phyloP scores from a whole-genome alignment of 2,329 filamentous ascomycete genomes.

The Dissoconium aciculare region DNA sequence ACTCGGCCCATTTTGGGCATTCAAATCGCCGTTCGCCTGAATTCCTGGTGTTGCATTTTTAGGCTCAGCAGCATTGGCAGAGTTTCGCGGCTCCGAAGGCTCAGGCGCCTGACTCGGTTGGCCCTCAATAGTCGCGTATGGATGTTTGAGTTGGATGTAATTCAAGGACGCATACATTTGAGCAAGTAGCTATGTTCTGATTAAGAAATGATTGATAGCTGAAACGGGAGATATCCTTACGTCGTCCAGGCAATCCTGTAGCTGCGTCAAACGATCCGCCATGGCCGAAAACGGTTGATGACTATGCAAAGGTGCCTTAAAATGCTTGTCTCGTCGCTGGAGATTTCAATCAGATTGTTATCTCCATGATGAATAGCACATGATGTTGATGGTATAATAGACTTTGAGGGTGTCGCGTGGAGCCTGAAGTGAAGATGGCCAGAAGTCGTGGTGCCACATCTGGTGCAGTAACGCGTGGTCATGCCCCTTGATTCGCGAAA shows the following conservation, averaged over 20 bases:
- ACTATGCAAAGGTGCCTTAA: no score
- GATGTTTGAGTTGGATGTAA: constrained; percentile 30
- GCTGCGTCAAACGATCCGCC: constrained; percentile 59
- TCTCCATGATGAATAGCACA: no score
- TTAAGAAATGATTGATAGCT: neutral
- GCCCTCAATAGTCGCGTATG: constrained; percentile 28
- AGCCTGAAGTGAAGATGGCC: no score
- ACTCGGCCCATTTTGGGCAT: constrained; percentile 10
- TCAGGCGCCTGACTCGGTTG: constrained; percentile 26
- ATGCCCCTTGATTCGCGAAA: no score
- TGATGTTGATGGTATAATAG: no score
- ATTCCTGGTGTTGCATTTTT: neutral
- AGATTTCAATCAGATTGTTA: no score
- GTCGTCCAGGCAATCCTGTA: constrained; percentile 75
- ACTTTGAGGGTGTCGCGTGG: no score
- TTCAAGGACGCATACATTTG: constrained; percentile 34
- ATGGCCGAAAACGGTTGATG: no score
- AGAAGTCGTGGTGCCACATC: no score
- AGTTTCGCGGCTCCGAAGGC: constrained; percentile 7
- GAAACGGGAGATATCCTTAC: constrained; percentile 28
- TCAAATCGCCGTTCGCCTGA: constrained; percentile 11
- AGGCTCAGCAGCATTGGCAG: constrained; percentile 1
- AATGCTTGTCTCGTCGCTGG: no score
- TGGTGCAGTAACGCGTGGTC: no score
- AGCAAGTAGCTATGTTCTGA: constrained; percentile 27